Base-by-base conservation (phyloP, 1,284 basidiomycete species). In the Ganoderma lucidum region DNA sequence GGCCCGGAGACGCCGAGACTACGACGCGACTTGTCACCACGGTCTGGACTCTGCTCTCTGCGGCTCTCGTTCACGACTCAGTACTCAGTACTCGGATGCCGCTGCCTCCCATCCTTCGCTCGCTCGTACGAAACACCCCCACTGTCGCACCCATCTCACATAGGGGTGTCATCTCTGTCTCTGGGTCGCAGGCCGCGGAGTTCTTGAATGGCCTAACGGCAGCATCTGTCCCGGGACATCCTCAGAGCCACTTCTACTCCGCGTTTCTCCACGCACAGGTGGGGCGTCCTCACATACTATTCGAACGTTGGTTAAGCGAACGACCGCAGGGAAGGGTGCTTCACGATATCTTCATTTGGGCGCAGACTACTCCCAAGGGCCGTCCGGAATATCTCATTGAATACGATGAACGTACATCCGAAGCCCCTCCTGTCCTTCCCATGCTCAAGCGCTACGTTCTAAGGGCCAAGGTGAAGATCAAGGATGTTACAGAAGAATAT, bases 181-280 rank as follows among this genome's bases (percentile, higher is more conserved):
- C 90, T 15, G 97, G 97, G 32, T 88, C 90, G 14, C 95, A 99
- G 72, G 91, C 94, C 2, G 81, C 89, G 30, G 91, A 92, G 70
- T 98, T 98, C 77, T 87, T 99, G 69, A 95, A 98, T 78, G 97
- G 97, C 23, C 83, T 98, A 59, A 86, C 97, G 60, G 86, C 92
- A 53, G 88, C 83, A 77, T 88, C 84, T 74, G 87, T 93, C 63
- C 87, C 82, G 2, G 80, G 81, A 37, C 81, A 83, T 48, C 79
- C 86, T 8, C 82, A 80, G 65, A 83, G 85, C 48, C 90, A 91
- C 5, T 85, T 90, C 71, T 98, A 93, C 78, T 90, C 93, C 37
- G 90, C 91, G 0, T 92, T 99, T 77, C 83, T 99, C 39, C 94
- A 96, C 76, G 93, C 96, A 48, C 94, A 96, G 85, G 95, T 92